Base-by-base conservation (phyloP, 2,329 filamentous ascomycete genomes). In the Exophiala sideris region DNA sequence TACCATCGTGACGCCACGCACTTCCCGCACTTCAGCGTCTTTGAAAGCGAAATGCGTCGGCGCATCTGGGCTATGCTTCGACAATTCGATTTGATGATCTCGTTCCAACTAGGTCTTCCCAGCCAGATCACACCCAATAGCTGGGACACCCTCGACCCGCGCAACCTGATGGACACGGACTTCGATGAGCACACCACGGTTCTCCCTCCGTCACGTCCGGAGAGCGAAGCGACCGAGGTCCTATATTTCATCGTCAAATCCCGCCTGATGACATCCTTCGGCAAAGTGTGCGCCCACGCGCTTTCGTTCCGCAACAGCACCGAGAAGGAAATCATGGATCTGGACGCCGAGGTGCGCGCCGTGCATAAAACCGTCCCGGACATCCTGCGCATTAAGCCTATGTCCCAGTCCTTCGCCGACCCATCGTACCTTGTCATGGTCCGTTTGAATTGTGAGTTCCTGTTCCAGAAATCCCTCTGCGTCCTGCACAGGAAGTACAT, bases 101-200 rank as follows among this genome's bases (percentile, higher is more conserved):
- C 81, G 1, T 86, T 86, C 62, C 82, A 87, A 62, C 75, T 86
- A 56, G 85, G 85, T 1, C 69, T 87, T 11, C 85, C 85, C 5
- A 78, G 78, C 57, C 82, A 84, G 71, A 75, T 85, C 40, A 74
- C 80, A 52, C 74, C 77, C 21, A 79, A 84, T 58, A 80, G 85
- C 48, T 80, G 76, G 40, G 85, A 87, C 63, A 83, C 81, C 0
- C 65, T 70, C 7, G 64, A 77, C n/a, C 83, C 84, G 4, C 72
- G 75, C 9, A 86, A 87, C 64, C 64, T 87, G 12, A 67, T 76
- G 20, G 84, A 88, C 65, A 74, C 78, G 1, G 83, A 87, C 61
- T 83, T 86, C 57, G 71, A 75, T 56, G 74, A 81, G 61, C 66
- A 76, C 41, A 74, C 72, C 3, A 59, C 63, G 3, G 71, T 73